Percentiles rank a stretch among this genome's conserved stretches.
phyloP scores from a whole-genome alignment of 495 filamentous ascomycete species.

The Usnea hakonensis region DNA sequence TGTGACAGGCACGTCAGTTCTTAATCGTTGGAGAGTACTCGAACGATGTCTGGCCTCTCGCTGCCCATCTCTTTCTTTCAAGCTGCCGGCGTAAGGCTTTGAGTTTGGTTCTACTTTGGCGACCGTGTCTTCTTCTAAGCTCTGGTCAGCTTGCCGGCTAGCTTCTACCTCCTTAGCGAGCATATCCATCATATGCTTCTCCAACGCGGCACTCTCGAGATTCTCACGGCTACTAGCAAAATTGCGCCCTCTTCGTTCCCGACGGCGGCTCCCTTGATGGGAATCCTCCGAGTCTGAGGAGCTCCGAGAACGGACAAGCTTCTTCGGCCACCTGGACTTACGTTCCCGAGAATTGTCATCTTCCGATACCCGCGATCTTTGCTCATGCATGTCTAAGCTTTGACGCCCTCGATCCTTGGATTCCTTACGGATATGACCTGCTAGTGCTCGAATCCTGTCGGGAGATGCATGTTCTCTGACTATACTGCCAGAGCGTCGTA shows the following conservation, averaged over 20 bases:
- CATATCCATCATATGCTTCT: constrained; percentile 62
- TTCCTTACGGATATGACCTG: constrained; percentile 1
- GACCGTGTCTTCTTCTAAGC: not conserved
- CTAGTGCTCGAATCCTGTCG: constrained; percentile 8
- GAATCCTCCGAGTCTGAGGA: constrained; percentile 23
- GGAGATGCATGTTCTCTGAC: constrained; percentile 6
- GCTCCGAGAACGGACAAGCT: constrained; percentile 20
- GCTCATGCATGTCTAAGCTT: constrained; percentile 2
- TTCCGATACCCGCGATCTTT: constrained; percentile 7
- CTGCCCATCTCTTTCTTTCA: not conserved
- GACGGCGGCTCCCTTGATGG: constrained; percentile 6
- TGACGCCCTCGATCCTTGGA: constrained; percentile 19
- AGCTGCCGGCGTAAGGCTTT: not conserved
- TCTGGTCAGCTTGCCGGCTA: constrained; percentile 24
- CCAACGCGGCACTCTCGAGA: constrained; percentile 47
- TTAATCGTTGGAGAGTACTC: constrained; percentile 12
- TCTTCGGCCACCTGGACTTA: constrained; percentile 21
- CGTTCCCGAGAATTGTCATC: constrained; percentile 14
- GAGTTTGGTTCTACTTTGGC: not conserved
- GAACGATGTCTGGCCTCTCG: constrained; percentile 4
- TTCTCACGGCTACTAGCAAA: constrained; percentile 21
- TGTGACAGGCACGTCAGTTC: constrained; percentile 11
- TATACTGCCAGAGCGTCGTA: constrained; percentile 9
- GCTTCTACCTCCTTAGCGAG: constrained; percentile 45
- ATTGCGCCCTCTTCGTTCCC: constrained; percentile 9